Conservation (phyloP, 805 yeast species). For the Ogataea wickerhamii region DNA sequence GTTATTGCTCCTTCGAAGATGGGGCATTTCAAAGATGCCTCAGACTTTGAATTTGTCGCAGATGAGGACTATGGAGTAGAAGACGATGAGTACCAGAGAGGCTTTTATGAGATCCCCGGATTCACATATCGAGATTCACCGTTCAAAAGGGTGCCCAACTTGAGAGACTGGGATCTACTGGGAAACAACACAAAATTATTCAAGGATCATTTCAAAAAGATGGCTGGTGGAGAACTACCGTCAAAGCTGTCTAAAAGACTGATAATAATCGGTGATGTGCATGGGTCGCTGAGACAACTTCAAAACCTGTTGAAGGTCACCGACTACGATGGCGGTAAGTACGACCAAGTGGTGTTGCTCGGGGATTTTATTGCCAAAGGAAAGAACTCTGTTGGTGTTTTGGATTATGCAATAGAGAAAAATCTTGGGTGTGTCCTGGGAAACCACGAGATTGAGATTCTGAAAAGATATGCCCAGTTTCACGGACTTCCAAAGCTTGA, state of each 20-base stretch:
- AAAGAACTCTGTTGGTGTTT: slow-evolving; percentile 62
- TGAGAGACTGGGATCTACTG: slow-evolving; percentile 19
- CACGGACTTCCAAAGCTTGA: slow-evolving; percentile 42
- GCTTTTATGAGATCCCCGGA: too few relatives aligned
- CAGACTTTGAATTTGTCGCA: neutral
- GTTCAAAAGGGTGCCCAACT: slow-evolving; percentile 25
- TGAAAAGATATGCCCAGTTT: slow-evolving; percentile 59
- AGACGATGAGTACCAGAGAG: slow-evolving; percentile 11
- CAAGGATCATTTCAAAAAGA: slow-evolving; percentile 19
- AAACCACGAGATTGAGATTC: slow-evolving; percentile 76
- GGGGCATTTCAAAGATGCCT: neutral
- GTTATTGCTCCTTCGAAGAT: slow-evolving; percentile 17
- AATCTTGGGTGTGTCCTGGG: slow-evolving; percentile 77
- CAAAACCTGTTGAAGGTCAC: slow-evolving; percentile 48
- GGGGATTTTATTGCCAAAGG: slow-evolving; percentile 92
- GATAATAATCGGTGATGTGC: slow-evolving; percentile 82
- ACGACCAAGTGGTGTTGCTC: slow-evolving; percentile 62
- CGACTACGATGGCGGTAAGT: slow-evolving; percentile 38
- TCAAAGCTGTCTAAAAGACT: slow-evolving; percentile 41
- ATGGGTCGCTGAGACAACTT: slow-evolving; percentile 67
- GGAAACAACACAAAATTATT: slow-evolving; percentile 16
- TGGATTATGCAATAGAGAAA: slow-evolving; percentile 59
- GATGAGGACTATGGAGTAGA: slow-evolving; percentile 17
- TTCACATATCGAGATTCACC: slow-evolving; percentile 24
- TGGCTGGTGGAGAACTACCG: slow-evolving; percentile 4